phyloP scores from a whole-genome alignment of 164 flowering plant genomes.

The Chloranthus sessilifolius region DNA sequence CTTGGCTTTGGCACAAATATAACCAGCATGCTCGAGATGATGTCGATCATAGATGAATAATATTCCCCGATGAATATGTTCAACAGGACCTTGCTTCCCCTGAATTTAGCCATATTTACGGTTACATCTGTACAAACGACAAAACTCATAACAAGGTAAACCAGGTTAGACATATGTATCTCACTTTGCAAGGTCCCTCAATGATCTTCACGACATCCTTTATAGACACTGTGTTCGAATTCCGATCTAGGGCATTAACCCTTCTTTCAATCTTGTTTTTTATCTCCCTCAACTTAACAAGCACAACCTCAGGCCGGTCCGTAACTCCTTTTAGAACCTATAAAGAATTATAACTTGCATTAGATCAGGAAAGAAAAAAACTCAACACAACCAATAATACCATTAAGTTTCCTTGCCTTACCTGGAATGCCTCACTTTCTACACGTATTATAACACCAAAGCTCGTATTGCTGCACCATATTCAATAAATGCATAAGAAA shows the following conservation, averaged over 20 bases:
- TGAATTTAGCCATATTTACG: conserved; percentile 13
- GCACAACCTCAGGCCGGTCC: conserved; percentile 82
- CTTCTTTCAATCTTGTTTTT: conserved; percentile 77
- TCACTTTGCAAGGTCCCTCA: conserved; percentile 86
- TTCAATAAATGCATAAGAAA: conserved; percentile 10
- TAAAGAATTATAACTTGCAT: neutral
- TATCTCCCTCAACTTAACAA: conserved; percentile 84
- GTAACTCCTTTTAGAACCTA: conserved; percentile 94
- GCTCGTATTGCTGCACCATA: conserved; percentile 63
- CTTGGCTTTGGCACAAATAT: conserved; percentile 81
- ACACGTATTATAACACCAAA: conserved; percentile 96
- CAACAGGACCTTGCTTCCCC: conserved; percentile 99
- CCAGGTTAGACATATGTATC: conserved; percentile 8
- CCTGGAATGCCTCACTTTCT: conserved; percentile 99
- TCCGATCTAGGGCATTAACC: conserved; percentile 59
- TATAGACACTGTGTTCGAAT: conserved; percentile 52
- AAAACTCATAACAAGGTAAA: neutral
- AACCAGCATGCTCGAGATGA: conserved; percentile 98
- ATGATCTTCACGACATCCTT: conserved; percentile 85
- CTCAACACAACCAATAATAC: neutral
- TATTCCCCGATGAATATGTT: conserved; percentile 78
- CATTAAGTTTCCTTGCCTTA: conserved; percentile 10
- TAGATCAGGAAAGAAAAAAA: neutral
- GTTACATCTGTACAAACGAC: conserved; percentile 2
- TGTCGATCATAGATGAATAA: conserved; percentile 87